A percentile compares a stretch with the other conserved stretches of the same genome.
Evolutionary conservation across 2,329 filamentous ascomycete species (phyloP).

Genomic region (Botrytis elliptica): DNA sequence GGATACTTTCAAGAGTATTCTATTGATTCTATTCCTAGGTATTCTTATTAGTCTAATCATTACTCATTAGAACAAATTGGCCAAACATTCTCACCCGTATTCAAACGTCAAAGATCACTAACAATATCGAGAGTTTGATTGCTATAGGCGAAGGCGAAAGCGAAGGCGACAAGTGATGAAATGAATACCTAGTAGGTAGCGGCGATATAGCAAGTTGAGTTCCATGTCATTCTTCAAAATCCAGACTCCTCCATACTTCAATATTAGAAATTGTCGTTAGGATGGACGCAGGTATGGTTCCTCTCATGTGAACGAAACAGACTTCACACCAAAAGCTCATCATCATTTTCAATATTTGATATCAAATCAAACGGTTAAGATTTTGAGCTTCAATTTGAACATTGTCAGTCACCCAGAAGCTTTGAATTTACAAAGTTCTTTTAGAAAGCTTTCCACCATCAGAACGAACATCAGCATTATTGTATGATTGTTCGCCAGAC

Average conservation of each 20-base stretch:
- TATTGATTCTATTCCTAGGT: background rate
- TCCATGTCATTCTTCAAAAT: background rate
- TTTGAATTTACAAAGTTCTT: rapidly evolving
- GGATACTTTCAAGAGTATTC: background rate
- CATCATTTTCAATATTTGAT: background rate
- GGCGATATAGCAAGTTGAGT: background rate
- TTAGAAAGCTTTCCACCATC: background rate
- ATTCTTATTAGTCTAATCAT: background rate
- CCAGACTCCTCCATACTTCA: background rate
- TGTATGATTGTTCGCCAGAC: background rate
- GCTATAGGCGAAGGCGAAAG: background rate
- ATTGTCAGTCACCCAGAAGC: background rate
- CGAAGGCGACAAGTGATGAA: background rate
- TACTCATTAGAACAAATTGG: background rate
- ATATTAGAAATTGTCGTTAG: background rate
- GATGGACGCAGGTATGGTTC: background rate
- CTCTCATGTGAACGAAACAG: background rate
- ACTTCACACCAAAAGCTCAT: background rate
- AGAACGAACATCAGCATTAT: background rate
- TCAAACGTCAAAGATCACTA: background rate
- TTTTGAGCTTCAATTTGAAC: background rate
- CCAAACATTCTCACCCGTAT: background rate
- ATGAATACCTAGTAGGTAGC: background rate
- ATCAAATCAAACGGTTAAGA: background rate
- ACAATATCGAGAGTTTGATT: background rate